Evolutionary conservation across 176 grass and related monocot genomes (phyloP).

Genomic region (Hordeum vulgare): DNA sequence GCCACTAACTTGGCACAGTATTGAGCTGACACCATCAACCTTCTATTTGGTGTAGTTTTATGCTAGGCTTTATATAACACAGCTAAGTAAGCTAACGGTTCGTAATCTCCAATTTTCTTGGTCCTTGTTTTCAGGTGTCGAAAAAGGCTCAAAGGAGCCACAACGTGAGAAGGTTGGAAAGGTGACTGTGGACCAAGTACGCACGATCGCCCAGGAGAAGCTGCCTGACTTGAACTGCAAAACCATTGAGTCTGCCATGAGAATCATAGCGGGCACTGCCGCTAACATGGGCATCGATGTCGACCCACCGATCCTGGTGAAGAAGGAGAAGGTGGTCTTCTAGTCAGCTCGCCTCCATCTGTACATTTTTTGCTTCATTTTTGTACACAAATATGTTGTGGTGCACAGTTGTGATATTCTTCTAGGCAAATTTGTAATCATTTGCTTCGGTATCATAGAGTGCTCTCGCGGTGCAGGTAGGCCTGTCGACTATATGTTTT

Average conservation of each 20-base stretch:
- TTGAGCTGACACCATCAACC: neutral
- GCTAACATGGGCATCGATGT: slow-evolving; percentile 90
- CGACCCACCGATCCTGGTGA: slow-evolving; percentile 61
- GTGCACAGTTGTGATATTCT: neutral
- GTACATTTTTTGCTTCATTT: slow-evolving; percentile 36
- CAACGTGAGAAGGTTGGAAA: slow-evolving; percentile 63
- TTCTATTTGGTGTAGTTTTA: neutral
- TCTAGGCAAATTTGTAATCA: neutral
- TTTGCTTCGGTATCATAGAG: neutral
- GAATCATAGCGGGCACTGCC: slow-evolving; percentile 77
- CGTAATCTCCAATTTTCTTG: slow-evolving; percentile 15
- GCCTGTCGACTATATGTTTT: neutral
- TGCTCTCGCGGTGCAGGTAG: neutral
- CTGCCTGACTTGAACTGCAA: slow-evolving; percentile 89
- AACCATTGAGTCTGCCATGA: slow-evolving; percentile 83
- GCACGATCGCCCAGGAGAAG: slow-evolving; percentile 74
- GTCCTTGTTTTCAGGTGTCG: slow-evolving; percentile 47
- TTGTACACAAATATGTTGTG: neutral
- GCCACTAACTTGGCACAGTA: neutral
- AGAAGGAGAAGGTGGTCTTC: slow-evolving; percentile 57
- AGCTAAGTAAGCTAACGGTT: neutral
- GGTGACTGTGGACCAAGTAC: slow-evolving; percentile 63
- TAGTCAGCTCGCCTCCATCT: slow-evolving; percentile 27
- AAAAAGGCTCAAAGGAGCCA: slow-evolving; percentile 76
- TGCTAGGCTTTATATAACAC: neutral